Evolutionary conservation across 2,329 filamentous ascomycete genomes (phyloP).

Genomic region (Macrophomina tecta): DNA sequence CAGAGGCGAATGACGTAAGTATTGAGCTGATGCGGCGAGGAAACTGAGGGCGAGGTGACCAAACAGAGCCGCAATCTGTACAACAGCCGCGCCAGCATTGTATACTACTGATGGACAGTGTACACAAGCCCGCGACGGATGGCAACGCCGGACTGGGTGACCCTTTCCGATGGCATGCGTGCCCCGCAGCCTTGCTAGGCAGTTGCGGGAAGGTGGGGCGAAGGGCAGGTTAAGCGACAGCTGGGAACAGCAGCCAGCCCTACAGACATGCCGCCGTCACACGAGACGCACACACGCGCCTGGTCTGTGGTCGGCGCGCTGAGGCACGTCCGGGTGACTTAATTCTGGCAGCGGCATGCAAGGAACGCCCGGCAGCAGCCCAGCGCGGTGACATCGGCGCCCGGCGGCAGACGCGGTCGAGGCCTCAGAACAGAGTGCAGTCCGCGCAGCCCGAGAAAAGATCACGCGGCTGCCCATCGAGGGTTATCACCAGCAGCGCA

Average conservation of each 20-base stretch:
- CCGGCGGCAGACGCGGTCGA: slow-evolving; percentile 6
- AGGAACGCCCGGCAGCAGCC: neutral
- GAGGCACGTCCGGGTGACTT: neutral
- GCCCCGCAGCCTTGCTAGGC: neutral
- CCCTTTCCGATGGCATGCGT: neutral
- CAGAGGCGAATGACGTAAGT: neutral
- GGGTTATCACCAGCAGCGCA: slow-evolving; percentile 3
- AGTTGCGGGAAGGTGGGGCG: slow-evolving; percentile 9
- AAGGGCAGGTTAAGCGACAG: slow-evolving; percentile 22
- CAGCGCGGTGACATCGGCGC: neutral
- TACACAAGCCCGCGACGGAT: slow-evolving; percentile 12
- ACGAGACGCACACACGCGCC: neutral
- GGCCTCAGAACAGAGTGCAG: neutral
- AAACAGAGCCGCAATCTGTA: no score
- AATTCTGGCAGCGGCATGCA: neutral
- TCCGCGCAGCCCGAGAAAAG: neutral
- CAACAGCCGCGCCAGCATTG: neutral
- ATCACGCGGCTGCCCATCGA: slow-evolving; percentile 1
- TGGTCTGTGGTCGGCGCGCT: neutral
- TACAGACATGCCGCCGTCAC: neutral
- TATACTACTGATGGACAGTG: neutral
- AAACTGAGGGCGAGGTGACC: no score
- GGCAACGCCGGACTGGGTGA: slow-evolving; percentile 21
- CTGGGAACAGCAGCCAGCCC: neutral
- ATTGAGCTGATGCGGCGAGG: neutral